Conservation (phyloP, 2,329 filamentous ascomycete species). For the Colletotrichum kahawae region DNA sequence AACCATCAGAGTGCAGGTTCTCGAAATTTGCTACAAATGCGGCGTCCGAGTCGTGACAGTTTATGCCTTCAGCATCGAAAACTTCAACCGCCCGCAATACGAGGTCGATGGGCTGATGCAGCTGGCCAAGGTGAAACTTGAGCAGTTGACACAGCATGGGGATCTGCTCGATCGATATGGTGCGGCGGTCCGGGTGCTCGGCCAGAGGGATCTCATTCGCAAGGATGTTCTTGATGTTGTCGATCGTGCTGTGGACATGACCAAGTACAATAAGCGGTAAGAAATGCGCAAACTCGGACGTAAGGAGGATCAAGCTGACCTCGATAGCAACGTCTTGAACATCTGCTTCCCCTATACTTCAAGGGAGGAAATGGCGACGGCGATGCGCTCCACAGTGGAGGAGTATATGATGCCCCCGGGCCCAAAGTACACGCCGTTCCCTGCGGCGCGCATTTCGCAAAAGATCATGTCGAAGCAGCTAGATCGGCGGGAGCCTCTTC, state of each 20-base stretch:
- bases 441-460: conserved; percentile 83
- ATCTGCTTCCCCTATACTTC: conserved; percentile 99
- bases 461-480: conserved; percentile 77
- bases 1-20: conserved; percentile 62
- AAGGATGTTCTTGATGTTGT: conserved; percentile 89
- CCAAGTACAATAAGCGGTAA: conserved; percentile 82
- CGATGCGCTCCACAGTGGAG: conserved; percentile 84
- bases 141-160: conserved; percentile 90
- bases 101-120: conserved; percentile 98
- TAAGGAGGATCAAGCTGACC: conserved; percentile 14
- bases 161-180: conserved; percentile 93
- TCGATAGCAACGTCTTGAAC: conserved; percentile 68
- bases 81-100: conserved; percentile 96
- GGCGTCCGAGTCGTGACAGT: conserved; percentile 97
- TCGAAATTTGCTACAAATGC: conserved; percentile 98
- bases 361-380: conserved; percentile 90
- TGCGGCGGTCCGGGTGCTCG: conserved; percentile 83
- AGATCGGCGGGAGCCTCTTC: conserved; percentile 48
- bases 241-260: conserved; percentile 84
- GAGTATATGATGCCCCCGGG: conserved; percentile 80
- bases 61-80: conserved; percentile 98
- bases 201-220: conserved; percentile 82
- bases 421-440: conserved; percentile 75
- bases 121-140: conserved; percentile 93
- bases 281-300: conserved; percentile 17